These are phyloP conservation scores for Apiospora koreana DNA, from an alignment of 2,329 filamentous ascomycete species.

Conservation along the genomic window DNA sequence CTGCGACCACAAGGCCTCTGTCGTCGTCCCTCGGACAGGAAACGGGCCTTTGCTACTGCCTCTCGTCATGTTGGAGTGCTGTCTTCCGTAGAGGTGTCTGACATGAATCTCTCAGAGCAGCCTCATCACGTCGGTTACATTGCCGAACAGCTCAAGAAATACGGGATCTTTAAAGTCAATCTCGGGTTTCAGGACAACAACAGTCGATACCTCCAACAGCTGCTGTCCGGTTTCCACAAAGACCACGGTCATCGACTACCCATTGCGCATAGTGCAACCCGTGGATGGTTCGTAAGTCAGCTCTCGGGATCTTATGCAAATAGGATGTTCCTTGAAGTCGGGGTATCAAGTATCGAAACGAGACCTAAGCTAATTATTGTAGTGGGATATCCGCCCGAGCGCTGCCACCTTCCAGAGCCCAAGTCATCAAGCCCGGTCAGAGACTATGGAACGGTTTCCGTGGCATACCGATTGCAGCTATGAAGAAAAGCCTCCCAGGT, in stretches of 20 bases:
- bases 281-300: conserved; percentile 38
- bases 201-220: conserved; percentile 35
- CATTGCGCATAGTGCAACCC: conserved; percentile 40
- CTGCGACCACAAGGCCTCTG: neutral
- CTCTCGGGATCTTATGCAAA: no score
- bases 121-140: neutral
- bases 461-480: conserved; percentile 49
- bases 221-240: conserved; percentile 35
- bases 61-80: neutral
- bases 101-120: neutral
- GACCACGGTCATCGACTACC: conserved; percentile 38
- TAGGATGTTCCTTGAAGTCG: no score
- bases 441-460: conserved; percentile 43
- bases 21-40: neutral
- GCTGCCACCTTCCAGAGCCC: conserved; percentile 28
- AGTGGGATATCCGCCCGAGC: conserved; percentile 41
- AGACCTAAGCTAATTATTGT: neutral
- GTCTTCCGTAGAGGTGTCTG: neutral
- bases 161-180: conserved; percentile 38
- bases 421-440: conserved; percentile 38
- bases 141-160: neutral
- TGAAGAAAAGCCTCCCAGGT: conserved; percentile 37
- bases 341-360: neutral
- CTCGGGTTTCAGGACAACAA: conserved; percentile 33
- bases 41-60: neutral